phyloP scores from a whole-genome alignment of 495 filamentous ascomycete genomes.

The Immersiella caudata region DNA sequence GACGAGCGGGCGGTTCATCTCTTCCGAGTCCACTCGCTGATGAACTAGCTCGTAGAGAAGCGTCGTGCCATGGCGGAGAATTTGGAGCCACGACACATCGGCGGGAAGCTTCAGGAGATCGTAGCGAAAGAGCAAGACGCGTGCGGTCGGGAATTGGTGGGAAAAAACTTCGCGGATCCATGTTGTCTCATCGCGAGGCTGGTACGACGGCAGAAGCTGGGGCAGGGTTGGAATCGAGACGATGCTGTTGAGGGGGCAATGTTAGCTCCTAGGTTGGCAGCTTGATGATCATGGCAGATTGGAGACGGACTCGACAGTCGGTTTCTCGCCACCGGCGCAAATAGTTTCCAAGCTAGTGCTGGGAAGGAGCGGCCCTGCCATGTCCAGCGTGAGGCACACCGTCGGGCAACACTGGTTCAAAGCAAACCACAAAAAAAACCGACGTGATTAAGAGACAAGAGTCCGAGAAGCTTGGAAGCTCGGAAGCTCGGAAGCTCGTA shows the following conservation, averaged over 20 bases:
- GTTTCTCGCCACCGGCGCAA: too few relatives aligned
- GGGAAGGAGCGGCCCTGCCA: too few relatives aligned
- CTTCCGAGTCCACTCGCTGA: not conserved
- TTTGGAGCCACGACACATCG: constrained; percentile 10
- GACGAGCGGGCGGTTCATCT: constrained; percentile 1
- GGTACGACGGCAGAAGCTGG: constrained; percentile 3
- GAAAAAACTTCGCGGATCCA: constrained; percentile 2
- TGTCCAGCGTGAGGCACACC: too few relatives aligned
- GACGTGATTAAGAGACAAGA: too few relatives aligned
- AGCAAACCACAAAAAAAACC: too few relatives aligned
- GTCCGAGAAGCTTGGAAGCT: too few relatives aligned
- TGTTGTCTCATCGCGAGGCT: constrained; percentile 6
- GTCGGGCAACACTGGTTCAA: too few relatives aligned
- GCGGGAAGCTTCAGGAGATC: not conserved
- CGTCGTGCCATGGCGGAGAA: constrained; percentile 5
- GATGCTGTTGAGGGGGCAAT: not conserved
- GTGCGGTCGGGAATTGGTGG: constrained; percentile 5
- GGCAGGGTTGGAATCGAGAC: constrained; percentile 7
- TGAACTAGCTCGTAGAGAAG: not conserved
- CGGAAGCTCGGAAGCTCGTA: too few relatives aligned
- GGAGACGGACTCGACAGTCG: too few relatives aligned
- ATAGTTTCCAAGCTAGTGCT: too few relatives aligned
- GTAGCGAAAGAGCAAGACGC: constrained; percentile 8
- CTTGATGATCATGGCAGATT: too few relatives aligned
- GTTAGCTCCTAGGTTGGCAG: too few relatives aligned